These are phyloP conservation scores for Thermochaetoides thermophila DNA, from an alignment of 495 filamentous ascomycete species.

Conservation along the genomic window DNA sequence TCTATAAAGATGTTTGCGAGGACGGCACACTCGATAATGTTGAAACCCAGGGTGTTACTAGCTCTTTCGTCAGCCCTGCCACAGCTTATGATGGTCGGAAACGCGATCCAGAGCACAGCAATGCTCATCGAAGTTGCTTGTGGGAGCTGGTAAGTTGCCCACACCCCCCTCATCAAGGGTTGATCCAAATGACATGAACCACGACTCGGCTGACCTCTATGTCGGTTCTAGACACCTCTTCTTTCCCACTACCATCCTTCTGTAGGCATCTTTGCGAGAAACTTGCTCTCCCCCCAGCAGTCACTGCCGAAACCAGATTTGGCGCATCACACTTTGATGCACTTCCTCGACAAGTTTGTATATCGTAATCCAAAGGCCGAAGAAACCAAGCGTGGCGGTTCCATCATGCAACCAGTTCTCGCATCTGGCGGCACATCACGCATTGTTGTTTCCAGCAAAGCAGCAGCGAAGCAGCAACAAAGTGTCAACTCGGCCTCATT, in stretches of 20 bases:
- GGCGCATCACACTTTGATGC: slow-evolving; percentile 69
- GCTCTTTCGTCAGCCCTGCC: slow-evolving; percentile 3
- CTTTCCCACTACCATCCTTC: slow-evolving; percentile 83
- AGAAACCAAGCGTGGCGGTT: slow-evolving; percentile 49
- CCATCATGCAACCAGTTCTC: slow-evolving; percentile 90
- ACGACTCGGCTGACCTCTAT: too few relatives aligned
- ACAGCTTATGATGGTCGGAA: slow-evolving; percentile 69
- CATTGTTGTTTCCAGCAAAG: slow-evolving; percentile 47
- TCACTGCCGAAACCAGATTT: slow-evolving; percentile 81
- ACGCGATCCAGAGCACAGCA: slow-evolving; percentile 77
- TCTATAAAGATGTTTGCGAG: slow-evolving; percentile 46
- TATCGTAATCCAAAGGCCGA: slow-evolving; percentile 77
- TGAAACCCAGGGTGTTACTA: slow-evolving; percentile 7
- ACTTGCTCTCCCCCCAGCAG: slow-evolving; percentile 47
- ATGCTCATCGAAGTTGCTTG: slow-evolving; percentile 76
- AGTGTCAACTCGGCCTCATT: slow-evolving; percentile 74
- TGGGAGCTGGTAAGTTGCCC: slow-evolving; percentile 62
- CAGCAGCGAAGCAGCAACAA: slow-evolving; percentile 33
- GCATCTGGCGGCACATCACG: slow-evolving; percentile 44
- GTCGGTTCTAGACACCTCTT: slow-evolving; percentile 64
- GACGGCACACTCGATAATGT: slow-evolving; percentile 49
- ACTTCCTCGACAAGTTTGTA: slow-evolving; percentile 94
- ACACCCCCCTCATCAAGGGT: background rate
- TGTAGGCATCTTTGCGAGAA: slow-evolving; percentile 69
- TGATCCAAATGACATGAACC: slow-evolving; percentile 1